These are phyloP conservation scores for Exserohilum turcica DNA, from an alignment of 2,329 filamentous ascomycete genomes.

Conservation along the genomic window DNA sequence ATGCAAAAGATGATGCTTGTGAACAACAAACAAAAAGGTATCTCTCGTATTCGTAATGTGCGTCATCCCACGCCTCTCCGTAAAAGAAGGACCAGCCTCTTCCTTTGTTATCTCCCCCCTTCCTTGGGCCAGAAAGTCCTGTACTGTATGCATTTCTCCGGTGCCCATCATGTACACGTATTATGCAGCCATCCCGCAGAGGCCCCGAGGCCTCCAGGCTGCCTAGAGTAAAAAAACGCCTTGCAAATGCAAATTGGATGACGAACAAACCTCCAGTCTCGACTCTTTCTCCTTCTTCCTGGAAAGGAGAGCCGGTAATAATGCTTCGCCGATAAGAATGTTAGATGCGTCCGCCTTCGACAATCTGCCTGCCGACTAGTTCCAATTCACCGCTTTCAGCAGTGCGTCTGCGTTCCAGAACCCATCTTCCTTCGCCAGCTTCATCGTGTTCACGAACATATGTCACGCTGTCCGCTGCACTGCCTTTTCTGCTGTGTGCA, in stretches of 20 bases:
- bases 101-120: too few species aligned
- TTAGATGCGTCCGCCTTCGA: constrained; percentile 58
- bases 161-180: background rate
- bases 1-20: too few species aligned
- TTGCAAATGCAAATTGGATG: background rate
- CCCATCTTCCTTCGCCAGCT: constrained; percentile 64
- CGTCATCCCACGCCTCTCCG: too few species aligned
- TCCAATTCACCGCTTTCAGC: constrained; percentile 69
- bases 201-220: background rate
- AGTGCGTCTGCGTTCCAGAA: constrained; percentile 70
- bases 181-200: background rate
- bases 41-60: too few species aligned
- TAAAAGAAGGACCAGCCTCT: background rate
- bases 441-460: constrained; percentile 68
- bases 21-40: too few species aligned
- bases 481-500: constrained; percentile 47
- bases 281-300: background rate
- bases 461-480: constrained; percentile 69
- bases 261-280: background rate
- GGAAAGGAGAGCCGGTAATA: background rate
- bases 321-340: background rate
- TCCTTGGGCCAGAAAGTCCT: too few species aligned
- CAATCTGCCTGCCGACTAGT: constrained; percentile 67
- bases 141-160: background rate
- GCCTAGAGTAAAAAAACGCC: background rate